Evolutionary conservation across 805 yeast genomes (phyloP).

Genomic region (Lachancea mirantina): DNA sequence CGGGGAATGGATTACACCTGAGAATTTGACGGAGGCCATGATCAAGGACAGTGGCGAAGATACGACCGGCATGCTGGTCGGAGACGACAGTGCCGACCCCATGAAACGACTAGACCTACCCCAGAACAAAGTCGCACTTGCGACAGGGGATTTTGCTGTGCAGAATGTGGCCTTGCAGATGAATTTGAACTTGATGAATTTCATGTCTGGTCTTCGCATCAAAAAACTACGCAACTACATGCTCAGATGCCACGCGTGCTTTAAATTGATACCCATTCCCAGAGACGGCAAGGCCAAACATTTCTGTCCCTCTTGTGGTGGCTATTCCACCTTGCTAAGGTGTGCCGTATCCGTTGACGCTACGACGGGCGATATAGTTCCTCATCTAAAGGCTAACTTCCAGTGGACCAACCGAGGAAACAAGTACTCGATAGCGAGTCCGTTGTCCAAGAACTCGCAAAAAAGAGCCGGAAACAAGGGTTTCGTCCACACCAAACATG

Average conservation of each 20-base stretch:
- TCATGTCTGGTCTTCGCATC: conserved; percentile 77
- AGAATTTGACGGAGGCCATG: conserved; percentile 65
- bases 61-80: conserved; percentile 27
- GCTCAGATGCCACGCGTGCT: conserved; percentile 97
- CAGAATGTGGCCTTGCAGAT: conserved; percentile 92
- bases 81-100: conserved; percentile 33
- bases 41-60: conserved; percentile 62
- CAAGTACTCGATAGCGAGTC: conserved; percentile 75
- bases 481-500: conserved; percentile 63
- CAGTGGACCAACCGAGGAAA: conserved; percentile 92
- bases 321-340: conserved; percentile 70
- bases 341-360: conserved; percentile 85
- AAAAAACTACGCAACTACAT: conserved; percentile 81
- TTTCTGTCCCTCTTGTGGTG: conserved; percentile 95
- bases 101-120: conserved; percentile 24
- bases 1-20: conserved; percentile 93
- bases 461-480: conserved; percentile 75
- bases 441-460: conserved; percentile 68
- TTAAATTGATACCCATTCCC: conserved; percentile 70
- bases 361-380: conserved; percentile 71
- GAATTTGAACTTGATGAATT: conserved; percentile 79
- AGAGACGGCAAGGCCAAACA: conserved; percentile 70
- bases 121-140: conserved; percentile 68
- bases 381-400: conserved; percentile 84
- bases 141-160: conserved; percentile 96